Percentiles rank a stretch among this genome's conserved stretches.
Evolutionary conservation across 768 basidiomycete genomes (phyloP).

Genomic region (Termitomyces sp.): DNA sequence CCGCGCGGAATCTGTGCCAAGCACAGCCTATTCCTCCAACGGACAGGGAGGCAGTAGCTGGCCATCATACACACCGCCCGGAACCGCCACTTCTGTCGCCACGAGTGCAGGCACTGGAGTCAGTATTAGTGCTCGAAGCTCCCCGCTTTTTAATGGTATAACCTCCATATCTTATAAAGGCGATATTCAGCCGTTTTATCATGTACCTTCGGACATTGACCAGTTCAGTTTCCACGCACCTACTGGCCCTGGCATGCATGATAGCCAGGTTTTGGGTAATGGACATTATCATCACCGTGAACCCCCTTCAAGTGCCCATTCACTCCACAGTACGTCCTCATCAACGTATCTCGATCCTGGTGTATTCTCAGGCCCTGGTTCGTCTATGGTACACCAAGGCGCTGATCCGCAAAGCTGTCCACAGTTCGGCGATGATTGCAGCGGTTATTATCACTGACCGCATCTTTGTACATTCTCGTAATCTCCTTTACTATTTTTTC

Average conservation of each 20-base stretch:
- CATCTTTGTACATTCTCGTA: background rate
- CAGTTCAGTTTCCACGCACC: conserved; percentile 50
- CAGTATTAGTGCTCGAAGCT: conserved; percentile 38
- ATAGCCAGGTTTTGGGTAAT: conserved; percentile 26
- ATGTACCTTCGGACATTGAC: conserved; percentile 41
- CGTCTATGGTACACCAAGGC: conserved; percentile 28
- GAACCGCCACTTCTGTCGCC: conserved; percentile 50
- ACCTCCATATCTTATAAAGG: conserved; percentile 29
- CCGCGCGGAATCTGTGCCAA: conserved; percentile 51
- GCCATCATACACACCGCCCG: conserved; percentile 62
- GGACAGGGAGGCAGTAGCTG: conserved; percentile 49
- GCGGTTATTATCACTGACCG: conserved; percentile 31
- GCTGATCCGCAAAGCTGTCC: conserved; percentile 38
- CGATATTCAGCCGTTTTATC: conserved; percentile 39
- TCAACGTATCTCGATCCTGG: conserved; percentile 20
- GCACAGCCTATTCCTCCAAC: conserved; percentile 45
- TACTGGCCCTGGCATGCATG: conserved; percentile 24
- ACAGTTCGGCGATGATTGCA: conserved; percentile 44
- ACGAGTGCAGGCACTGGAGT: conserved; percentile 41
- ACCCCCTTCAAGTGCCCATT: conserved; percentile 22
- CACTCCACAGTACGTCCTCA: conserved; percentile 19
- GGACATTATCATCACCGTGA: conserved; percentile 28
- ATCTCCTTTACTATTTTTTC: background rate
- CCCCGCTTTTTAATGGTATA: conserved; percentile 40
- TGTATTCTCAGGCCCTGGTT: conserved; percentile 22